phyloP scores from a whole-genome alignment of 1,284 basidiomycete genomes.

The Trametes polyzona region DNA sequence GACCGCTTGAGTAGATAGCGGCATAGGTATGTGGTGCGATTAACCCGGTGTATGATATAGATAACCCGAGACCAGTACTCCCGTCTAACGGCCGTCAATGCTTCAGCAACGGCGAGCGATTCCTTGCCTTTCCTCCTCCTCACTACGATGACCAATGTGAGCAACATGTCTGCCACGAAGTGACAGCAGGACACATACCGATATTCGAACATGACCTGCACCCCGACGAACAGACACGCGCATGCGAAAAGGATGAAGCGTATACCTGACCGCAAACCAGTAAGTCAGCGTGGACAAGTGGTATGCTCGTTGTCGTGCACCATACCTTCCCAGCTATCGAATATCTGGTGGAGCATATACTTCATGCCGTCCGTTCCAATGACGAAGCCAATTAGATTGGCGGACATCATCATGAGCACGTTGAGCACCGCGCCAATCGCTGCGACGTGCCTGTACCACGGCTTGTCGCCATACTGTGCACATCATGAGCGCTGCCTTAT shows the following conservation, averaged over 20 bases:
- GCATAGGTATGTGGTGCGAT: too few relatives aligned
- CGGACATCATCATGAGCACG: slow-evolving; percentile 89
- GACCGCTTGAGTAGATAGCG: too few relatives aligned
- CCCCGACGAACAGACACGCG: slow-evolving; percentile 77
- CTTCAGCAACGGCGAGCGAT: slow-evolving; percentile 63
- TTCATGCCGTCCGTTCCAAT: slow-evolving; percentile 85
- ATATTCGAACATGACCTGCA: slow-evolving; percentile 97
- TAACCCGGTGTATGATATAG: too few relatives aligned
- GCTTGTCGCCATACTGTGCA: slow-evolving; percentile 61
- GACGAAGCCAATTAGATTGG: slow-evolving; percentile 96
- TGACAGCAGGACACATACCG: slow-evolving; percentile 47
- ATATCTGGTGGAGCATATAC: slow-evolving; percentile 71
- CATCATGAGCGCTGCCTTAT: background rate
- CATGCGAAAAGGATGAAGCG: slow-evolving; percentile 69
- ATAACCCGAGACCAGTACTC: background rate
- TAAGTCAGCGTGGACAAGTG: background rate
- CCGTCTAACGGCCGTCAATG: background rate
- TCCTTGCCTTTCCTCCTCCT: slow-evolving; percentile 45
- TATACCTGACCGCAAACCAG: slow-evolving; percentile 51
- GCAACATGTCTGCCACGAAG: background rate
- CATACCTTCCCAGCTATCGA: slow-evolving; percentile 69
- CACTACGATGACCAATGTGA: slow-evolving; percentile 27
- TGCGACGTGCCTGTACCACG: slow-evolving; percentile 89
- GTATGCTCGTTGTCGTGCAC: slow-evolving; percentile 9
- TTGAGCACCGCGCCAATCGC: slow-evolving; percentile 88